Evolutionary conservation across 1,139 yeast species (phyloP).

Genomic region (Suhomyces bolitotheri): DNA sequence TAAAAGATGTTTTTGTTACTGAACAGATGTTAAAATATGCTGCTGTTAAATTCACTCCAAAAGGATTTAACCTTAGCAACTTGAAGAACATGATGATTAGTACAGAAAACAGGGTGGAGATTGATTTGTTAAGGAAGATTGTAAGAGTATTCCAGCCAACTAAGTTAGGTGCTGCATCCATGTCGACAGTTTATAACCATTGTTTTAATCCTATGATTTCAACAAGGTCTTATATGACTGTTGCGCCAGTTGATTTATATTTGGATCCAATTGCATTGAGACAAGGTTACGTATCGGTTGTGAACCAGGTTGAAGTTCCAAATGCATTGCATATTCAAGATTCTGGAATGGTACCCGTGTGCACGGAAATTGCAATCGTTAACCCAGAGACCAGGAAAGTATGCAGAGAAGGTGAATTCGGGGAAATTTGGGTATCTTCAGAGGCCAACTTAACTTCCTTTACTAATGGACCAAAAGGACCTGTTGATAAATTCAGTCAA

Average conservation of each 20-base stretch:
- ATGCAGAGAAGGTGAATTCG: constrained; percentile 91
- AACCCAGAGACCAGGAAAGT: constrained; percentile 84
- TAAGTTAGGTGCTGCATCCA: constrained; percentile 64
- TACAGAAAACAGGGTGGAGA: constrained; percentile 73
- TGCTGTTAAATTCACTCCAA: constrained; percentile 60
- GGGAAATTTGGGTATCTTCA: constrained; percentile 95
- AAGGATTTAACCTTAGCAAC: constrained; percentile 61
- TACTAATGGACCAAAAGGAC: constrained; percentile 56
- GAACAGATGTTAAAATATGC: constrained; percentile 84
- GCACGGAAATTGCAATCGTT: constrained; percentile 90
- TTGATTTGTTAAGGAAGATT: constrained; percentile 57
- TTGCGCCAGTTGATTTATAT: constrained; percentile 85
- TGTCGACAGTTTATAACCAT: constrained; percentile 79
- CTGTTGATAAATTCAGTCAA: constrained; percentile 38
- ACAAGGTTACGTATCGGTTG: constrained; percentile 81
- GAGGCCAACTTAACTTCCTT: constrained; percentile 75
- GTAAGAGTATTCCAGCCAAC: constrained; percentile 66
- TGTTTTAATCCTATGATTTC: constrained; percentile 81
- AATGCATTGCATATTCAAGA: constrained; percentile 81
- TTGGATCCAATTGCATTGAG: constrained; percentile 86
- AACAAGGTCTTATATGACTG: constrained; percentile 82
- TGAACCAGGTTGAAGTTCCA: constrained; percentile 68
- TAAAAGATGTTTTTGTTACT: constrained; percentile 84
- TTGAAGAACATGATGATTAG: constrained; percentile 85
- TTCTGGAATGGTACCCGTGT: constrained; percentile 94